Percentiles rank a stretch among this genome's conserved stretches.
These are phyloP conservation scores for Xerophyta viscosa DNA, from an alignment of 106 monocot species.

Conservation along the genomic window DNA sequence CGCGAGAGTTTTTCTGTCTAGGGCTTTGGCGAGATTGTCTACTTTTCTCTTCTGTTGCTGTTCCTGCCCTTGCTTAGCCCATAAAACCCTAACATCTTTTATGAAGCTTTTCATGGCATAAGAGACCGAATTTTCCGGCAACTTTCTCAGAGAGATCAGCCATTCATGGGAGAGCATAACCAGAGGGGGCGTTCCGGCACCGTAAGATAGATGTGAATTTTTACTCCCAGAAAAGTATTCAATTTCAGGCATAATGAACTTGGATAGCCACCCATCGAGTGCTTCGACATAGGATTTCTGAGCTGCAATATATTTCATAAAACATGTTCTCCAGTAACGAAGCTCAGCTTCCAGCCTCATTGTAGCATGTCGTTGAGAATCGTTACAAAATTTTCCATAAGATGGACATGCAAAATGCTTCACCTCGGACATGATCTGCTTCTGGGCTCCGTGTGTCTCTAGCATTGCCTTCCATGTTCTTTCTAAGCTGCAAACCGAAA, in stretches of 20 bases:
- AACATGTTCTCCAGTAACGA: slow-evolving; percentile 69
- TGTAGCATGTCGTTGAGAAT: slow-evolving; percentile 69
- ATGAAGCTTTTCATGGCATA: slow-evolving; percentile 58
- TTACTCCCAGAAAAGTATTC: slow-evolving; percentile 39
- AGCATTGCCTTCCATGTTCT: slow-evolving; percentile 83
- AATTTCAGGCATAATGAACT: slow-evolving; percentile 61
- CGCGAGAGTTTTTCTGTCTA: slow-evolving; percentile 41
- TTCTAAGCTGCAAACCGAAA: slow-evolving; percentile 32
- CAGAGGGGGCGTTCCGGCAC: slow-evolving; percentile 38
- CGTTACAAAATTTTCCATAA: slow-evolving; percentile 86
- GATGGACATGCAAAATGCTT: slow-evolving; percentile 59
- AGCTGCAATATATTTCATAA: slow-evolving; percentile 48
- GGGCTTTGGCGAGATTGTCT: slow-evolving; percentile 67
- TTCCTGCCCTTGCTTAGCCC: slow-evolving; percentile 83
- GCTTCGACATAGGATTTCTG: slow-evolving; percentile 80
- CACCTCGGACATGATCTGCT: slow-evolving; percentile 71
- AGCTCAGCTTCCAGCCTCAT: slow-evolving; percentile 73
- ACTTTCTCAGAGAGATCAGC: slow-evolving; percentile 34
- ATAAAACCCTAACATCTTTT: slow-evolving; percentile 50
- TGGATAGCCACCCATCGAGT: slow-evolving; percentile 81
- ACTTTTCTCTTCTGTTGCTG: slow-evolving; percentile 93
- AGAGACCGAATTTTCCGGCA: slow-evolving; percentile 53
- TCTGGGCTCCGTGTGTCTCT: slow-evolving; percentile 85
- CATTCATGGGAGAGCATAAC: slow-evolving; percentile 68
- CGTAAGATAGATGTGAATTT: slow-evolving; percentile 20